phyloP scores from a whole-genome alignment of 768 basidiomycete genomes.

The Xanthoconium stramineum region DNA sequence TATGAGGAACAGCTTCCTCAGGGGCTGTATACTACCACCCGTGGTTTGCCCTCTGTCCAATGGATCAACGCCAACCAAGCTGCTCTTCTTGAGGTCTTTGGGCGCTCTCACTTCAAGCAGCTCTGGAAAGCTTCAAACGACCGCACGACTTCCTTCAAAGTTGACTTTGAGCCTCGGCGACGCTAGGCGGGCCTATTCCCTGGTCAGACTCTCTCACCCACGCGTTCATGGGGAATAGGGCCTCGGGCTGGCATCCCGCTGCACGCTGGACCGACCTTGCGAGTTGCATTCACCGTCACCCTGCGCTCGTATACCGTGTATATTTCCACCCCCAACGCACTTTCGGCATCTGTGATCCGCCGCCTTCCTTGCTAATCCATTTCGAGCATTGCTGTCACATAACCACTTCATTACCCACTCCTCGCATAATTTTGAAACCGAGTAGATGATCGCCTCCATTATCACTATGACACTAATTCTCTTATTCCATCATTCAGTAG shows the following conservation, averaged over 20 bases:
- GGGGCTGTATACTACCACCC: slow-evolving; percentile 69
- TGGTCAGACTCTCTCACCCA: slow-evolving; percentile 4
- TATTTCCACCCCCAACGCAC: slow-evolving; percentile 15
- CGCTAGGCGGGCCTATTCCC: slow-evolving; percentile 28
- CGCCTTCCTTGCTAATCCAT: slow-evolving; percentile 17
- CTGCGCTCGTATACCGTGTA: slow-evolving; percentile 10
- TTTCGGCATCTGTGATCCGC: slow-evolving; percentile 30
- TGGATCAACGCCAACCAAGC: slow-evolving; percentile 74
- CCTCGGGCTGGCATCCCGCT: slow-evolving; percentile 20
- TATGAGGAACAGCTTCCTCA: slow-evolving; percentile 74
- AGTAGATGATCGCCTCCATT: slow-evolving; percentile 27
- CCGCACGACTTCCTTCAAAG: slow-evolving; percentile 68
- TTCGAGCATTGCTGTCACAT: slow-evolving; percentile 39
- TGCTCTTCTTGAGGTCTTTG: slow-evolving; percentile 69
- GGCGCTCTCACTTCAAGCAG: slow-evolving; percentile 65
- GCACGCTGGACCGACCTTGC: slow-evolving; percentile 1
- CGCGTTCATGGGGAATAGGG: slow-evolving; percentile 1
- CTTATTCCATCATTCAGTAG: slow-evolving; percentile 29
- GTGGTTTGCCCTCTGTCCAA: slow-evolving; percentile 71
- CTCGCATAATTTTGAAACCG: slow-evolving; percentile 31
- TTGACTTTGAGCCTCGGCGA: slow-evolving; percentile 53
- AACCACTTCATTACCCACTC: slow-evolving; percentile 35
- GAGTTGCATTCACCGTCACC: slow-evolving; percentile 6
- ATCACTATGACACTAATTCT: slow-evolving; percentile 32
- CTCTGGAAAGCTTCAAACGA: slow-evolving; percentile 72